Base-by-base conservation (phyloP, 176 grass and related monocot genomes). In the Cymbopogon citratus region DNA sequence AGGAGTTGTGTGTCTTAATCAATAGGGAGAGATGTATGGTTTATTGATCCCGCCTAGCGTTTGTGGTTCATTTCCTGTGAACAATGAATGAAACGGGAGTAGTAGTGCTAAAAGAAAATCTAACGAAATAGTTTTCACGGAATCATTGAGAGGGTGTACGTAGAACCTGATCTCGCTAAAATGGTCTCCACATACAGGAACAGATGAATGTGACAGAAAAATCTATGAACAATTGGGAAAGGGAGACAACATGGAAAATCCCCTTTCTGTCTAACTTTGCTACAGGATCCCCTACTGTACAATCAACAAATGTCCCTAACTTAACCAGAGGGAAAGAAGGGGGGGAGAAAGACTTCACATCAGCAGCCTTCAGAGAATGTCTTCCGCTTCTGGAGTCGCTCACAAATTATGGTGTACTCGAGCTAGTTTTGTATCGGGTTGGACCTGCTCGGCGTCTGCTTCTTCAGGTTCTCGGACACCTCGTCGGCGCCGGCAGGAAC, bases 361-460 rank as follows among this genome's bases (percentile, higher is more conserved):
- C 2, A 24, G 27, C 67, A 68, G 28, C 9, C 3, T 34, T 16
- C 67, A 61, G 27, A 5, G 24, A 9, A 21, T 54, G 61, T 18
- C 33, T 63, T n/a, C 27, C 36, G 25, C n/a, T n/a, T n/a, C n/a
- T n/a, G n/a, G n/a, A 18, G 16, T 23, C 21, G 38, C 45, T 60
- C 23, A 25, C 6, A 43, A 26, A 41, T 6, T 28, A n/a, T 23
- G 43, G 23, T 5, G 3, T 18, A 29, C 28, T 28, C 28, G 25
- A 48, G 18, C 75, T 80, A 91, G 41, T 87, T 91, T 45, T 91
- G 89, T 56, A 81, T 91, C 9, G 85, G 89, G 13, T 91, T 91
- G 52, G 85, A 87, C 60, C 80, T 87, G 84, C 79, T 87, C 54
- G 64, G 69, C n/a, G 80, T 49, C 54, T 78, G 69, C 75, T 80